Evolutionary conservation across 306 rosid species (phyloP).

Genomic region (Prunus davidiana): DNA sequence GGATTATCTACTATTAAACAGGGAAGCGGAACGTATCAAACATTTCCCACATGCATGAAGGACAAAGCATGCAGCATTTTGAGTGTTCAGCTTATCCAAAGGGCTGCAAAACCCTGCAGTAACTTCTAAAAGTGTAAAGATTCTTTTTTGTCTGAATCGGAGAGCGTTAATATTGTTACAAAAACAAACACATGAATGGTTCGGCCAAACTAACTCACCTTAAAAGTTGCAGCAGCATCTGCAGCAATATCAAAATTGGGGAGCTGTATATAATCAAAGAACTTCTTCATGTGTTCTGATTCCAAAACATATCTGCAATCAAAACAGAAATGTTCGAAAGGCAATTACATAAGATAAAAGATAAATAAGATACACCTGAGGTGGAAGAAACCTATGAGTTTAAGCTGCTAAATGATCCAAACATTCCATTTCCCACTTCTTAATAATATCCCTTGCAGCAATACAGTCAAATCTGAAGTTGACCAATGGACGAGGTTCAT

Average conservation of each 20-base stretch:
- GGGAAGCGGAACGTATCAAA: neutral
- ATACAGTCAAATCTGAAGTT: neutral
- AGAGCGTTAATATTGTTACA: too few species aligned
- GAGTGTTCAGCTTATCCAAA: neutral
- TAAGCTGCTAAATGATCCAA: neutral
- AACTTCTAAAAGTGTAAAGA: neutral
- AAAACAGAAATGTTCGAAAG: slow-evolving; percentile 18
- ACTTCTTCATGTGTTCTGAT: slow-evolving; percentile 81
- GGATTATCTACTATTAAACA: neutral
- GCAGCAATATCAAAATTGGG: slow-evolving; percentile 98
- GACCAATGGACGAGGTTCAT: slow-evolving; percentile 5
- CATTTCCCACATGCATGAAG: neutral
- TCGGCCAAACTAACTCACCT: slow-evolving; percentile 46
- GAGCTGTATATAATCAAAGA: slow-evolving; percentile 89
- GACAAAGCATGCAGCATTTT: neutral
- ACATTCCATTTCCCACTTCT: neutral
- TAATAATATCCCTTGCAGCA: neutral
- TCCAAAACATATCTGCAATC: slow-evolving; percentile 84
- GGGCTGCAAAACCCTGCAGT: neutral
- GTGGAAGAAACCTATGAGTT: neutral
- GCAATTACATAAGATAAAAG: neutral
- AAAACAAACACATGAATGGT: neutral
- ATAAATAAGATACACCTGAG: neutral
- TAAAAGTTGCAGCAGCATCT: slow-evolving; percentile 98
- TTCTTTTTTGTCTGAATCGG: neutral